phyloP scores from a whole-genome alignment of 768 basidiomycete species.

The Boletus barrowsii region DNA sequence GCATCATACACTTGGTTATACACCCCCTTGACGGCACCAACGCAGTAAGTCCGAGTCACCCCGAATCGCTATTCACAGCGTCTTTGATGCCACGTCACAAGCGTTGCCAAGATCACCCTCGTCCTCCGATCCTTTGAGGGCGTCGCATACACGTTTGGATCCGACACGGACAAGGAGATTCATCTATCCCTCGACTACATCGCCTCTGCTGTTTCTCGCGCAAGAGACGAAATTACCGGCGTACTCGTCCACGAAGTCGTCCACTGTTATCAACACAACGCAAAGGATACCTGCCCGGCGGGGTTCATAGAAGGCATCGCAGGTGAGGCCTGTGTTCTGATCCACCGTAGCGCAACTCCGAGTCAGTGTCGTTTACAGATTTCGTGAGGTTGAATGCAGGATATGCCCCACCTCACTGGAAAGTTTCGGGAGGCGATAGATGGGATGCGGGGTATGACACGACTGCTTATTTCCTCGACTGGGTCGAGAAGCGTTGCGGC shows the following conservation, averaged over 20 bases:
- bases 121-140: conserved; percentile 66
- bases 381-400: conserved; percentile 64
- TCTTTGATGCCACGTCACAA: conserved; percentile 23
- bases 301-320: conserved; percentile 81
- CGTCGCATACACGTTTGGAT: conserved; percentile 66
- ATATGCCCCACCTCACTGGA: conserved; percentile 71
- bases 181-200: conserved; percentile 70
- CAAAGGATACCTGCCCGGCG: conserved; percentile 54
- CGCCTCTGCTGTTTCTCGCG: conserved; percentile 37
- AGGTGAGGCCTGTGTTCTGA: conserved; percentile 40
- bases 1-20: conserved; percentile 42
- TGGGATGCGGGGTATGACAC: conserved; percentile 80
- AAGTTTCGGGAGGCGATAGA: conserved; percentile 38
- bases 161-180: conserved; percentile 62
- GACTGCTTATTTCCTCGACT: conserved; percentile 74
- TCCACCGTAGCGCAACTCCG: background rate
- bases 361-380: conserved; percentile 39
- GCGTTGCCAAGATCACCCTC: conserved; percentile 53
- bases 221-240: conserved; percentile 62
- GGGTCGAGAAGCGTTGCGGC: conserved; percentile 55
- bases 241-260: conserved; percentile 76
- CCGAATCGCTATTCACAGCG: background rate
- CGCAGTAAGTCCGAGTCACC: conserved; percentile 37
- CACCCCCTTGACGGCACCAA: conserved; percentile 45
- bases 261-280: conserved; percentile 76